Base-by-base conservation (phyloP, 192 early-diverging fungal genomes). In the Ambispora gerdemannii region DNA sequence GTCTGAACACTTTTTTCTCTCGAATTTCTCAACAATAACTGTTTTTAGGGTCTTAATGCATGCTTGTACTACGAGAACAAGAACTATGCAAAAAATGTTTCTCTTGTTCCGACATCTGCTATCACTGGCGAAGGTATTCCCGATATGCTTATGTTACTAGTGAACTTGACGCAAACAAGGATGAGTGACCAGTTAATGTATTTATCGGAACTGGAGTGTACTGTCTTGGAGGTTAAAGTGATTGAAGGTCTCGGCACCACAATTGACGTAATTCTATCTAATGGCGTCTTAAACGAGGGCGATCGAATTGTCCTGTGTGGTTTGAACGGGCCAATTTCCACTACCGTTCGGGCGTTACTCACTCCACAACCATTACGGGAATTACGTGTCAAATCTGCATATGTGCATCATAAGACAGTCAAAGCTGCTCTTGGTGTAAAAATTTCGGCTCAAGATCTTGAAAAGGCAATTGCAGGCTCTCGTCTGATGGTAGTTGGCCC, bases 321-420 rank as follows among this genome's bases (percentile, higher is more conserved):
- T 76, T 75, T 95, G 58, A 89, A 96, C 63, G 97, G 97, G 0
- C 90, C 95, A 7, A 99, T 99, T 72, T 88, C 88, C 7, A 99
- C 97, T 19, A 90, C 87, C 65, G 84, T 99, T 33, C 86, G 97
- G 64, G 95, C 97, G 10, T 78, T 99, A 68, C 78, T 98, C 65
- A 99, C 97, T n/a, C 97, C 97, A n/a, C 96, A 99, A 79, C 97
- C 97, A 6, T 85, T 99, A 87, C 85, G 91, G 33, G 97, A 99
- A 84, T 78, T 99, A 63, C 93, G 97, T 72, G 85, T 99, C 76
- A 99, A 99, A 79, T 96, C 94, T 1, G 86, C 87, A 15, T 99
- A 99, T 71, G 83, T 95, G 32, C 95, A 99, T 74, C 92, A 98
- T 86, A 97, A 98, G 79, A 80, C 85, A 60, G 90, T 99, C 75